These are phyloP conservation scores for Sphagnum contortum DNA, from an alignment of 225 moss, liverwort and hornwort genomes.

Conservation along the genomic window DNA sequence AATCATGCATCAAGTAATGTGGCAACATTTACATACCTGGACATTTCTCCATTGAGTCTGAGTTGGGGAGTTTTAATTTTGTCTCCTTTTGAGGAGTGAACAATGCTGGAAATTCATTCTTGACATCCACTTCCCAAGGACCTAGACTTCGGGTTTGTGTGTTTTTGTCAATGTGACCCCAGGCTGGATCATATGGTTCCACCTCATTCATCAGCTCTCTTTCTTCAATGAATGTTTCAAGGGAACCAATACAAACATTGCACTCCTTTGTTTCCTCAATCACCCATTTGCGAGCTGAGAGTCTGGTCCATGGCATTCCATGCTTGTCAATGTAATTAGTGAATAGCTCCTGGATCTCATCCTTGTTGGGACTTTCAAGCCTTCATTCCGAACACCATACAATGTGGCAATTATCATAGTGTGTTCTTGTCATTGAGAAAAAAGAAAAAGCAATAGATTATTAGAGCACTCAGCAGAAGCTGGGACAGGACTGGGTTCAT, in stretches of 20 bases:
- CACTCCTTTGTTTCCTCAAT: slow-evolving; percentile 78
- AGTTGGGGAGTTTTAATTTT: slow-evolving; percentile 46
- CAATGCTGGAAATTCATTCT: slow-evolving; percentile 67
- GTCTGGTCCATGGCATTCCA: slow-evolving; percentile 60
- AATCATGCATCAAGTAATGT: no score
- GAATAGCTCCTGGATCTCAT: slow-evolving; percentile 65
- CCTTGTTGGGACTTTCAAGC: background rate
- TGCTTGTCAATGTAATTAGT: slow-evolving; percentile 59
- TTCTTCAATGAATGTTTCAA: slow-evolving; percentile 88
- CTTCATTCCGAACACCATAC: no score
- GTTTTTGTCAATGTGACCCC: slow-evolving; percentile 48
- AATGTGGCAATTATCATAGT: no score
- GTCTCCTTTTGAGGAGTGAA: slow-evolving; percentile 58
- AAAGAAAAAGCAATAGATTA: no score
- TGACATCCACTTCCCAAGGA: slow-evolving; percentile 86
- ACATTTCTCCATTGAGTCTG: slow-evolving; percentile 55
- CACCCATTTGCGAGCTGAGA: slow-evolving; percentile 65
- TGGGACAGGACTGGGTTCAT: no score
- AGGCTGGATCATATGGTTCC: slow-evolving; percentile 28
- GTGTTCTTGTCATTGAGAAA: no score
- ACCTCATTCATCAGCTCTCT: slow-evolving; percentile 48
- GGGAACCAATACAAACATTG: slow-evolving; percentile 68
- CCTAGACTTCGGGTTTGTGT: slow-evolving; percentile 25
- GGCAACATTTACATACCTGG: slow-evolving; percentile 13
- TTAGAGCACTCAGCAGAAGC: no score